Conservation (phyloP, 805 yeast species). For the Saccharomycopsis guyanensis region DNA sequence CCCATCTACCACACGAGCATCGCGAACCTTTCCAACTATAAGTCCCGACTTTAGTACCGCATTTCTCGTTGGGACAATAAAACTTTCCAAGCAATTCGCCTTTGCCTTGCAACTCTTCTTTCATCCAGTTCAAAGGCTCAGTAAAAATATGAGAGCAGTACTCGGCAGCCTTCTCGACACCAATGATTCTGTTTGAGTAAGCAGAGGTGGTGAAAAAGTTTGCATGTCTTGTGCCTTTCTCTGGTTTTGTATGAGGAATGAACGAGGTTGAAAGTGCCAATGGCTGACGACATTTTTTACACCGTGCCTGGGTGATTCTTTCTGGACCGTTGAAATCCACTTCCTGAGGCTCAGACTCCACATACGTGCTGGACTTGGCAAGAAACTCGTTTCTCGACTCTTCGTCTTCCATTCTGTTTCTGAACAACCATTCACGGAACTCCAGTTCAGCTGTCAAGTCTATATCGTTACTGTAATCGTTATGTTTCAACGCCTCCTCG, state of each 20-base stretch:
- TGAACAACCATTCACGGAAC: conserved; percentile 34
- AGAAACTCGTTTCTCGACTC: conserved; percentile 22
- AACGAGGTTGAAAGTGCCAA: conserved; percentile 59
- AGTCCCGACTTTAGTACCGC: conserved; percentile 80
- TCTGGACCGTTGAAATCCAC: conserved; percentile 21
- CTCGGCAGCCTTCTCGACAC: conserved; percentile 46
- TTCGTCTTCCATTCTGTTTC: conserved; percentile 26
- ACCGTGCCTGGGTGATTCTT: conserved; percentile 43
- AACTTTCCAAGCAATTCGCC: conserved; percentile 84
- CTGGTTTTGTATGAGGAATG: conserved; percentile 62
- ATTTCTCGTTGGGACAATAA: conserved; percentile 58
- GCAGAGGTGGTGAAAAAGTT: conserved; percentile 59
- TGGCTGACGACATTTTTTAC: conserved; percentile 72
- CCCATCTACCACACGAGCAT: conserved; percentile 95
- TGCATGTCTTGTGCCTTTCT: conserved; percentile 54
- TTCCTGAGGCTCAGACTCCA: conserved; percentile 21
- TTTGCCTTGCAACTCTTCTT: conserved; percentile 53
- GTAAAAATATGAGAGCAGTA: conserved; percentile 78
- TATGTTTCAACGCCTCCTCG: conserved; percentile 28
- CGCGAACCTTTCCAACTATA: conserved; percentile 92
- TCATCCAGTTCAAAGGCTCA: conserved; percentile 94
- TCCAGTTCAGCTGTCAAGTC: conserved; percentile 25
- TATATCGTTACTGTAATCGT: conserved; percentile 27
- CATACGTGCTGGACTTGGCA: conserved; percentile 8
- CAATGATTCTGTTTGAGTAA: conserved; percentile 51